Conservation (phyloP, 176 grass and related monocot species). For the Alopecurus myosuroides region DNA sequence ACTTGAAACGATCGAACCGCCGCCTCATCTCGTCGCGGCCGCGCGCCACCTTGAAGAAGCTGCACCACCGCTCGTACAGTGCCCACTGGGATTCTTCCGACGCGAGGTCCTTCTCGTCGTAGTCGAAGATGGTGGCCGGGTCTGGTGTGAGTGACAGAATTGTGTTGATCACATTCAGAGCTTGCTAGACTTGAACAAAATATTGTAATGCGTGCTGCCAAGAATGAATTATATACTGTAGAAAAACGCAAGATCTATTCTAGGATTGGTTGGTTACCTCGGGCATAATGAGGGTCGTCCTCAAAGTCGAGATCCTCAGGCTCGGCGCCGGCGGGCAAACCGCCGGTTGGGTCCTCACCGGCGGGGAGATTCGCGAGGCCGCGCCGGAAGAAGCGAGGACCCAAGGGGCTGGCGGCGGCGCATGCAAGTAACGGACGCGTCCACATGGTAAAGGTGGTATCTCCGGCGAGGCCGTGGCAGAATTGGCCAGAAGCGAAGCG, state of each 20-base stretch:
- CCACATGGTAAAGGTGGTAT: background rate
- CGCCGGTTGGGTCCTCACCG: background rate
- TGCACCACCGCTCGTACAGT: background rate
- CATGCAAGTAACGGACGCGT: background rate
- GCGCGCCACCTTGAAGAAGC: background rate
- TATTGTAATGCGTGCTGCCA: background rate
- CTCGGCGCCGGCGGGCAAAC: background rate
- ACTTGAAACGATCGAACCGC: slow-evolving; percentile 28
- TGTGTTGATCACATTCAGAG: background rate
- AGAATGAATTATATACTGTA: background rate
- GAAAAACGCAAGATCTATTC: background rate
- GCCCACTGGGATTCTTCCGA: slow-evolving; percentile 13
- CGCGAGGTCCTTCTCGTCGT: slow-evolving; percentile 8
- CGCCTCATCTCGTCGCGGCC: slow-evolving; percentile 1
- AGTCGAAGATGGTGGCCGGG: background rate
- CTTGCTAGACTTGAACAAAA: background rate
- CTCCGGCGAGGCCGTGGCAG: background rate
- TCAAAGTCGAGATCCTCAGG: background rate
- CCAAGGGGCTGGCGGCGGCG: background rate
- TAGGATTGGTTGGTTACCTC: background rate
- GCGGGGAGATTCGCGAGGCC: background rate
- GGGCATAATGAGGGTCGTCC: background rate
- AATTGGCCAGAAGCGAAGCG: background rate
- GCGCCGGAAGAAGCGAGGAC: background rate
- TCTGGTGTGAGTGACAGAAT: background rate